Evolutionary conservation across 2,329 filamentous ascomycete genomes (phyloP).

Genomic region (Lasiodiplodia sp.): DNA sequence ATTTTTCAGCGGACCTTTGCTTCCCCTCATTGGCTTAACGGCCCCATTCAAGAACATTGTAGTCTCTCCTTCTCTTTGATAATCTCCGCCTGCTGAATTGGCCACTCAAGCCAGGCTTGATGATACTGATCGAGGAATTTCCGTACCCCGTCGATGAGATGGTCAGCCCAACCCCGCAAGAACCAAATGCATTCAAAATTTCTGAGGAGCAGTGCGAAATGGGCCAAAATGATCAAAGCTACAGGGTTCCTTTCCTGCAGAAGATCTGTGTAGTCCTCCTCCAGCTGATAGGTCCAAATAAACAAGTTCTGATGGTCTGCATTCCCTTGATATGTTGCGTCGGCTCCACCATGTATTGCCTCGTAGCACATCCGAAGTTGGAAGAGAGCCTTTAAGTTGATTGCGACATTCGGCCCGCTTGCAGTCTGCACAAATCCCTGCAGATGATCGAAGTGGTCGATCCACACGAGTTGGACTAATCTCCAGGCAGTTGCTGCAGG

Average conservation of each 20-base stretch:
- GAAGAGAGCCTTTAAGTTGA: constrained; percentile 33
- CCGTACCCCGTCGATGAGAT: constrained; percentile 35
- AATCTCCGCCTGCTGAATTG: constrained; percentile 21
- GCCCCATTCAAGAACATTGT: too few species aligned
- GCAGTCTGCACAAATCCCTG: constrained; percentile 32
- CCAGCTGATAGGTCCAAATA: constrained; percentile 37
- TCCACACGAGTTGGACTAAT: background rate
- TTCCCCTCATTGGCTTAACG: too few species aligned
- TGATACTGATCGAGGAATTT: constrained; percentile 29
- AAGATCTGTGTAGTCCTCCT: constrained; percentile 34
- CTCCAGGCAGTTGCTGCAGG: background rate
- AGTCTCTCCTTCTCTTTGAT: background rate
- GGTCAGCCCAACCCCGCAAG: constrained; percentile 33
- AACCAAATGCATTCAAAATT: constrained; percentile 34
- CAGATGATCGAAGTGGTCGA: constrained; percentile 25
- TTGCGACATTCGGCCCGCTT: constrained; percentile 23
- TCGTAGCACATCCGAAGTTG: constrained; percentile 33
- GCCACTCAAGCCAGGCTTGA: constrained; percentile 37
- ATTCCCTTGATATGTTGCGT: background rate
- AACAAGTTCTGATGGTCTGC: constrained; percentile 30
- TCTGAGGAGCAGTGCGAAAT: constrained; percentile 37
- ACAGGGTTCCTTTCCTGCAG: constrained; percentile 35
- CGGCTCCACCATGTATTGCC: constrained; percentile 24
- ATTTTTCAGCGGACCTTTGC: too few species aligned
- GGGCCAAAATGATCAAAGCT: constrained; percentile 37